Conservation (phyloP, 1,284 basidiomycete species). For the Boletus smithii region DNA sequence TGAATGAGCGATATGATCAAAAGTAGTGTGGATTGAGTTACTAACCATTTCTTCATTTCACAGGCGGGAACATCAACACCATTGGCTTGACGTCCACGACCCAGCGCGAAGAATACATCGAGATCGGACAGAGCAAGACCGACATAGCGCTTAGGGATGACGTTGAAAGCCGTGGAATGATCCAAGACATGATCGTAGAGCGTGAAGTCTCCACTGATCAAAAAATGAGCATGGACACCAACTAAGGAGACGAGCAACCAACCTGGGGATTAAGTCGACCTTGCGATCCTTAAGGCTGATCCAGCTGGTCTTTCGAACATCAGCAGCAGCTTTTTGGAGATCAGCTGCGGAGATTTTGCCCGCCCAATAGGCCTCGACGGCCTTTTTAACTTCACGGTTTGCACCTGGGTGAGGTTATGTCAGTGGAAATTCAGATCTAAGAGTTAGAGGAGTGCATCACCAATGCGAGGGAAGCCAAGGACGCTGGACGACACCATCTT, state of each 20-base stretch:
- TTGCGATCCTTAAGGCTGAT: constrained; percentile 82
- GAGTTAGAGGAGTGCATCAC: constrained; percentile 40
- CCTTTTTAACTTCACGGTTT: constrained; percentile 98
- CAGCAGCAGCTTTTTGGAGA: constrained; percentile 85
- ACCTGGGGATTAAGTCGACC: constrained; percentile 94
- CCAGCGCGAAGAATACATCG: constrained; percentile 98
- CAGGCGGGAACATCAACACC: constrained; percentile 96
- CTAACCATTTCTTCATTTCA: constrained; percentile 99
- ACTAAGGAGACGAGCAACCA: constrained; percentile 28
- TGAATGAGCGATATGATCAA: constrained; percentile 12
- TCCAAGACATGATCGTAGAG: constrained; percentile 99
- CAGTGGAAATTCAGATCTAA: neutral
- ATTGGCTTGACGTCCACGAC: constrained; percentile 93
- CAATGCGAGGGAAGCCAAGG: constrained; percentile 97
- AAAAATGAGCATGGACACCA: constrained; percentile 24
- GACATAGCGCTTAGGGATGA: constrained; percentile 92
- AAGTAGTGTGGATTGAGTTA: constrained; percentile 14
- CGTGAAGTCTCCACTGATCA: constrained; percentile 89
- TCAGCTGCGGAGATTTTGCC: constrained; percentile 89
- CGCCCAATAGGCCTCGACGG: constrained; percentile 97
- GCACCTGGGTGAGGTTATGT: constrained; percentile 48
- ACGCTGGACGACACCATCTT: constrained; percentile 81
- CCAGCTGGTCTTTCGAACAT: constrained; percentile 92
- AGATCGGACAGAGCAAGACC: constrained; percentile 85
- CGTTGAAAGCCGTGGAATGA: constrained; percentile 95